Conservation (phyloP, 2,329 filamentous ascomycete species). For the Cercospora sp. region DNA sequence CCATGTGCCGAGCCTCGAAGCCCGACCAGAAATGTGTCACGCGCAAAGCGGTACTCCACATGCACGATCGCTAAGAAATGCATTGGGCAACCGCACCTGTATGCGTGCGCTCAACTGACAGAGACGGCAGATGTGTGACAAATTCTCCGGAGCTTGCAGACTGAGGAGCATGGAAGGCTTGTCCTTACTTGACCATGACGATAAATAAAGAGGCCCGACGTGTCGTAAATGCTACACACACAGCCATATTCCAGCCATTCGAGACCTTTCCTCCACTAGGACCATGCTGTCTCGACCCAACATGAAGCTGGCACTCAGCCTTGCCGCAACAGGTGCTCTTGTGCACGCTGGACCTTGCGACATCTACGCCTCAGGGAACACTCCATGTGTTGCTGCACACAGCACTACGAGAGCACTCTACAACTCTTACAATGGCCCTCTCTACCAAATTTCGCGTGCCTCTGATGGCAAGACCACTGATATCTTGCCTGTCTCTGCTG, state of each 20-base stretch:
- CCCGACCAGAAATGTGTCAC: neutral
- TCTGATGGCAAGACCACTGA: conserved; percentile 53
- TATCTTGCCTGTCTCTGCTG: conserved; percentile 56
- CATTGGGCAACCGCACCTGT: neutral
- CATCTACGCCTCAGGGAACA: conserved; percentile 59
- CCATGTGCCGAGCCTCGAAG: neutral
- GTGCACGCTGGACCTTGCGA: conserved; percentile 59
- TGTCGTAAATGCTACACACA: neutral
- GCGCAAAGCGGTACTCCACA: neutral
- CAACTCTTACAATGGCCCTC: conserved; percentile 51
- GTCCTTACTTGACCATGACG: neutral
- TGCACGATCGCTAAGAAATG: neutral
- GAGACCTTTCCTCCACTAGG: neutral
- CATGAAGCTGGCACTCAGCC: conserved; percentile 18
- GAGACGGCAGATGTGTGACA: neutral
- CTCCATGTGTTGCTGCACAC: conserved; percentile 65
- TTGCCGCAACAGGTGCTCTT: conserved; percentile 18
- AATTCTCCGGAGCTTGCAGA: conserved; percentile 1
- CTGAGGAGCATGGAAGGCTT: neutral
- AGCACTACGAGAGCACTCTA: conserved; percentile 66
- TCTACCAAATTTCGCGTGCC: conserved; percentile 62
- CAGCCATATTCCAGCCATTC: neutral
- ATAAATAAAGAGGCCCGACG: neutral
- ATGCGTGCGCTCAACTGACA: neutral
- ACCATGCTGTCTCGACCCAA: conserved; percentile 20